Percentiles rank a stretch among this genome's conserved stretches.
phyloP scores from a whole-genome alignment of 1,139 yeast species.

The Geotrichum histeridarum region DNA sequence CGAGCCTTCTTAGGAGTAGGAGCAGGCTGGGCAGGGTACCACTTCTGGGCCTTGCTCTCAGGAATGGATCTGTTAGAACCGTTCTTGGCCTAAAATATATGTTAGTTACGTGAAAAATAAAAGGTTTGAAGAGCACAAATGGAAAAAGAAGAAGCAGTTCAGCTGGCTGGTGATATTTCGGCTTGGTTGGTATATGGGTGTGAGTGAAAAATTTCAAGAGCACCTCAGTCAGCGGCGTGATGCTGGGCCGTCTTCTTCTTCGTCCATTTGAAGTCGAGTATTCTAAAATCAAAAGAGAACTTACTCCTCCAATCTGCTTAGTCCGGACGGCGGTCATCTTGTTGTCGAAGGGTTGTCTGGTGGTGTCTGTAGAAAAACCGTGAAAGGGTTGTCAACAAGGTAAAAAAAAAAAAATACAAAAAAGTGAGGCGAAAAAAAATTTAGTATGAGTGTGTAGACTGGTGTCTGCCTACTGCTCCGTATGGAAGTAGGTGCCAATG shows the following conservation, averaged over 20 bases:
- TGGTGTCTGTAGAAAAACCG: conserved; percentile 20
- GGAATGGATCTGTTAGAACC: conserved; percentile 22
- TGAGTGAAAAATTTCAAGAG: too few relatives aligned
- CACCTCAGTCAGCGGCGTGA: too few relatives aligned
- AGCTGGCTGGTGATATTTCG: too few relatives aligned
- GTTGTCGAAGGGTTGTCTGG: conserved; percentile 21
- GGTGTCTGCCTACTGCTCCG: neutral
- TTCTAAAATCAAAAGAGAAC: conserved; percentile 20
- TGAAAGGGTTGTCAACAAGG: conserved; percentile 18
- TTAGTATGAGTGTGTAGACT: neutral
- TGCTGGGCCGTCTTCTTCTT: too few relatives aligned
- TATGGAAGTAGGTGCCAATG: neutral
- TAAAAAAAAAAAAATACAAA: conserved; percentile 8
- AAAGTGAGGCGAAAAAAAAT: conserved; percentile 12
- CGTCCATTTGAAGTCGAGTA: too few relatives aligned
- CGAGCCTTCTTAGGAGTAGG: conserved; percentile 59
- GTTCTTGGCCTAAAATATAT: conserved; percentile 15
- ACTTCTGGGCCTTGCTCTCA: conserved; percentile 67
- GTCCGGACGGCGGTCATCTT: conserved; percentile 36
- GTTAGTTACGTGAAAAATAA: conserved; percentile 1
- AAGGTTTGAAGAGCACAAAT: too few relatives aligned
- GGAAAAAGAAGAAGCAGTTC: too few relatives aligned
- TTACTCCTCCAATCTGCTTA: conserved; percentile 39
- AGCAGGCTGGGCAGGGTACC: conserved; percentile 89
- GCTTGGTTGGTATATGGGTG: too few relatives aligned